Percentiles rank a stretch among this genome's conserved stretches.
phyloP scores from a whole-genome alignment of 768 basidiomycete genomes.

The Termitomyces sp. region DNA sequence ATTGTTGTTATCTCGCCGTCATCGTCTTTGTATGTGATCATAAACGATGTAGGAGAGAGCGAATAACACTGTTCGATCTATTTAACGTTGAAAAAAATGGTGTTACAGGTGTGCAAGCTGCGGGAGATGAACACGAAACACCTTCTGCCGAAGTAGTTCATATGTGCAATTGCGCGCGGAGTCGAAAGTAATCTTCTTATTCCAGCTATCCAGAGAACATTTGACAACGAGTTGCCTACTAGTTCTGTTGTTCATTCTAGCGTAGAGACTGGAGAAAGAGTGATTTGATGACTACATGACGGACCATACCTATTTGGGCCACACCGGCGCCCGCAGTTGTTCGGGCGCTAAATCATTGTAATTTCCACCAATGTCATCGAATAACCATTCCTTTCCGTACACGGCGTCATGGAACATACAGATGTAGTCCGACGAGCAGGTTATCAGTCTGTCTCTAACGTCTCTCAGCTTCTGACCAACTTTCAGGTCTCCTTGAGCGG shows the following conservation, averaged over 20 bases:
- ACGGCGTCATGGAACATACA: neutral
- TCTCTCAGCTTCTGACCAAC: neutral
- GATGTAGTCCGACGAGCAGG: constrained; percentile 15
- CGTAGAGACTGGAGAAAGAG: neutral
- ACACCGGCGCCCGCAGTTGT: constrained; percentile 11
- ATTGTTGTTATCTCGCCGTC: constrained; percentile 76
- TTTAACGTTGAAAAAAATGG: neutral
- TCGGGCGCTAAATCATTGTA: neutral
- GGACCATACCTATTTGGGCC: neutral
- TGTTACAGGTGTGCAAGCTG: neutral
- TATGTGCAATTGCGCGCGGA: constrained; percentile 79
- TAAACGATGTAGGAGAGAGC: constrained; percentile 62
- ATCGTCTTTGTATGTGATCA: constrained; percentile 83
- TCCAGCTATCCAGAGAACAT: constrained; percentile 71
- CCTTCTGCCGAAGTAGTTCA: constrained; percentile 68
- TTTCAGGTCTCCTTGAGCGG: constrained; percentile 28
- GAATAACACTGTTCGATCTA: constrained; percentile 87
- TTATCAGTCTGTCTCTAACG: neutral
- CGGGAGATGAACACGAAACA: constrained; percentile 27
- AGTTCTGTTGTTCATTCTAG: constrained; percentile 40
- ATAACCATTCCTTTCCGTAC: neutral
- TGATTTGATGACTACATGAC: neutral
- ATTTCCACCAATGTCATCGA: neutral
- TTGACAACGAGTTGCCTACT: constrained; percentile 80
- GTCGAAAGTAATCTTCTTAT: constrained; percentile 74